phyloP scores from a whole-genome alignment of 2,329 filamentous ascomycete species.

The Hypocrella siamensis region DNA sequence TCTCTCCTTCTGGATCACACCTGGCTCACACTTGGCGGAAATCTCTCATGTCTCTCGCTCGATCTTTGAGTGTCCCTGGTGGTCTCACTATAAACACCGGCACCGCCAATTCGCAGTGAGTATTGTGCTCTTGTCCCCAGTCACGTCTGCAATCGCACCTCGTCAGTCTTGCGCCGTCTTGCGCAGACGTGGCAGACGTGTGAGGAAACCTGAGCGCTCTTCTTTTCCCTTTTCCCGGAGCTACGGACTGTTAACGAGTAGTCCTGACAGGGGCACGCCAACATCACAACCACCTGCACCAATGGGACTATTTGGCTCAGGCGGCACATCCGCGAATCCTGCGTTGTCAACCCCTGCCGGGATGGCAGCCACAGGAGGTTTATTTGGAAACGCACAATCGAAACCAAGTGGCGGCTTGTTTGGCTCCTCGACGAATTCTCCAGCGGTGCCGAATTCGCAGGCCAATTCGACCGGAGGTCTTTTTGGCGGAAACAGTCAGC shows the following conservation, averaged over 20 bases:
- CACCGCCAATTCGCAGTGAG: slow-evolving; percentile 35
- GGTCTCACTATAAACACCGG: slow-evolving; percentile 49
- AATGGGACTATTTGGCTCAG: slow-evolving; percentile 21
- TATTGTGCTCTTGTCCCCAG: background rate
- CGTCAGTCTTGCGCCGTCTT: too few relatives aligned
- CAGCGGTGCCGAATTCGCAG: slow-evolving; percentile 8
- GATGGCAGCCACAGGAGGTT: slow-evolving; percentile 20
- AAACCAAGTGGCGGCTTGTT: slow-evolving; percentile 15
- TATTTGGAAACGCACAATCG: slow-evolving; percentile 17
- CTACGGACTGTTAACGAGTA: background rate
- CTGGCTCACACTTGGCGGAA: slow-evolving; percentile 2
- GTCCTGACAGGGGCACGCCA: slow-evolving; percentile 9
- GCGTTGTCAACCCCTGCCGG: slow-evolving; percentile 11
- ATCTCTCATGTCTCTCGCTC: slow-evolving; percentile 30
- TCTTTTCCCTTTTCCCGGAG: background rate
- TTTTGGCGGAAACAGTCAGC: slow-evolving; percentile 13
- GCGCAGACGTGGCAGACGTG: too few relatives aligned
- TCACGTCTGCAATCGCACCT: too few relatives aligned
- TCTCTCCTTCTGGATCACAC: too few relatives aligned
- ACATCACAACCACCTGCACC: slow-evolving; percentile 17
- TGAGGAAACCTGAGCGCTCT: too few relatives aligned
- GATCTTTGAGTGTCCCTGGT: slow-evolving; percentile 43
- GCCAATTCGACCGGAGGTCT: slow-evolving; percentile 8
- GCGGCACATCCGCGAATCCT: slow-evolving; percentile 11
- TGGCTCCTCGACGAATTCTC: slow-evolving; percentile 11